phyloP scores from a whole-genome alignment of 768 basidiomycete genomes.

The Lepiota brunneoincarnata region DNA sequence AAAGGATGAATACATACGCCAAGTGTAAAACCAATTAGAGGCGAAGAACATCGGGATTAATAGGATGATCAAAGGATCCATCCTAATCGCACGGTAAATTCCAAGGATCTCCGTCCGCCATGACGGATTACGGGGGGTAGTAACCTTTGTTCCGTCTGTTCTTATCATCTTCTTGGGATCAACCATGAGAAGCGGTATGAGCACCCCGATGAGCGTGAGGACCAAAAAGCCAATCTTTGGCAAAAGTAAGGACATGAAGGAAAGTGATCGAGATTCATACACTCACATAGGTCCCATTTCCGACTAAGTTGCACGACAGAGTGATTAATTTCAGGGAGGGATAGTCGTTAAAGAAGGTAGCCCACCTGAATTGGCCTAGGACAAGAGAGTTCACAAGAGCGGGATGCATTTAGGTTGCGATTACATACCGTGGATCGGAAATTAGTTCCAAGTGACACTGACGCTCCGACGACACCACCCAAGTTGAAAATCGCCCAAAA shows the following conservation, averaged over 20 bases:
- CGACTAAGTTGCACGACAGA: conserved; percentile 38
- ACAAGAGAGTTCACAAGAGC: conserved; percentile 20
- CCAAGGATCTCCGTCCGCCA: conserved; percentile 77
- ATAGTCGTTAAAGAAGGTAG: not conserved
- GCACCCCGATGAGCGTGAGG: conserved; percentile 66
- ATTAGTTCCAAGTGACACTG: conserved; percentile 73
- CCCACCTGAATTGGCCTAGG: conserved; percentile 38
- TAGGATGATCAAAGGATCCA: conserved; percentile 69
- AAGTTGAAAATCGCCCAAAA: conserved; percentile 88
- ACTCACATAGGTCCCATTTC: conserved; percentile 74
- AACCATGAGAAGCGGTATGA: conserved; percentile 67
- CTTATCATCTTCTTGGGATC: conserved; percentile 72
- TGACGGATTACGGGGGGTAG: conserved; percentile 60
- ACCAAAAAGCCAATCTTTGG: conserved; percentile 66
- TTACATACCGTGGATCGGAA: conserved; percentile 54
- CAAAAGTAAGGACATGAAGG: conserved; percentile 20
- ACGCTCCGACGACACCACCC: conserved; percentile 75
- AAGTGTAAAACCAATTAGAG: conserved; percentile 85
- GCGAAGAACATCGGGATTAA: conserved; percentile 87
- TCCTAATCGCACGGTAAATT: conserved; percentile 63
- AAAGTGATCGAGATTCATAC: not conserved
- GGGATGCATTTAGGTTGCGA: conserved; percentile 2
- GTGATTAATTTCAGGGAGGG: not conserved
- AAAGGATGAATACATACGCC: conserved; percentile 52
- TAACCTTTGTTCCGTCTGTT: conserved; percentile 70